Conservation (phyloP, 495 filamentous ascomycete species). For the Elasticomyces elasticus region DNA sequence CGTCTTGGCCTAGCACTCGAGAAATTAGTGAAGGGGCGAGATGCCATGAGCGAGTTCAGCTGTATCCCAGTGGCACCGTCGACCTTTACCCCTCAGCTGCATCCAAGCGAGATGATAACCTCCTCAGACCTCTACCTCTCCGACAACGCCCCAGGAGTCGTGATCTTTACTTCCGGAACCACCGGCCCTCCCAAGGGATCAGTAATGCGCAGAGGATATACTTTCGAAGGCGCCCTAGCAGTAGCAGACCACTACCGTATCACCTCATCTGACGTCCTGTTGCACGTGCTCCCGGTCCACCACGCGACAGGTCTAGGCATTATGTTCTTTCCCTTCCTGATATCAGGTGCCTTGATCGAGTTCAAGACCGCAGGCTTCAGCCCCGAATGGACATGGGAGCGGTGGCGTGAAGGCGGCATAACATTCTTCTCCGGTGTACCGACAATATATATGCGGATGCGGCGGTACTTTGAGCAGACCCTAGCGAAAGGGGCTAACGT, state of each 20-base stretch:
- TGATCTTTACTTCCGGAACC: conserved; percentile 36
- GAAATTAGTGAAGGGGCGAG: conserved; percentile 8
- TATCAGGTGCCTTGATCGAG: conserved; percentile 38
- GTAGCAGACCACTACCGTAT: conserved; percentile 31
- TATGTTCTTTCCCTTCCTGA: conserved; percentile 39
- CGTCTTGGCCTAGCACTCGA: conserved; percentile 24
- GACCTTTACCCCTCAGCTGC: conserved; percentile 15
- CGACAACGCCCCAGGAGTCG: conserved; percentile 28
- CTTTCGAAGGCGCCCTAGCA: conserved; percentile 27
- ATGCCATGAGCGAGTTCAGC: conserved; percentile 13
- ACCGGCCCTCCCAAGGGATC: conserved; percentile 35
- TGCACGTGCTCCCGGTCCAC: conserved; percentile 40
- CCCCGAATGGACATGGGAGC: conserved; percentile 41
- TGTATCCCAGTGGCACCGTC: conserved; percentile 23
- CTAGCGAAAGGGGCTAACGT: conserved; percentile 17
- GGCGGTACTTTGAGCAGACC: conserved; percentile 36
- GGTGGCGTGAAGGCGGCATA: conserved; percentile 36
- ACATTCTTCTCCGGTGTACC: conserved; percentile 44
- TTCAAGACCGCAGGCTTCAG: conserved; percentile 40
- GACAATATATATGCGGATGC: conserved; percentile 44
- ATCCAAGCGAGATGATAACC: conserved; percentile 21
- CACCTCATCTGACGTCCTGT: conserved; percentile 24
- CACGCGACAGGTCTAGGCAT: conserved; percentile 41
- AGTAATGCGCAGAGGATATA: conserved; percentile 31
- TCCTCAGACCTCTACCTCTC: conserved; percentile 28